Evolutionary conservation across 352 stramenopile genomes (phyloP).

Genomic region (Peronospora destructor): DNA sequence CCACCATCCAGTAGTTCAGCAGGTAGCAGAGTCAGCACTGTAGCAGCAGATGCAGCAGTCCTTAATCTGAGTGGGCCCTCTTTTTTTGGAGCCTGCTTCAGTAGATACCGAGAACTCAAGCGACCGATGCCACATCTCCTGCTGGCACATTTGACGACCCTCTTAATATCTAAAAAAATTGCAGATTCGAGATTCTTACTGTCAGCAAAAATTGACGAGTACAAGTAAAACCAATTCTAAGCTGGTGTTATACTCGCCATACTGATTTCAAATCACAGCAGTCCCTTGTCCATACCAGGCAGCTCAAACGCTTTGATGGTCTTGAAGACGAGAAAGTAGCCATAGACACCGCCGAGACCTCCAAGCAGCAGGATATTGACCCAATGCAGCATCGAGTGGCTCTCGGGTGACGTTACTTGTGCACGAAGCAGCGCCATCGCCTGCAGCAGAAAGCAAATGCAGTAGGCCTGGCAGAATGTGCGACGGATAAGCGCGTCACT

Average conservation of each 20-base stretch:
- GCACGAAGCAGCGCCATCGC: constrained; percentile 61
- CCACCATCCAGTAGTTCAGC: neutral
- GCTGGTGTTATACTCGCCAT: constrained; percentile 1
- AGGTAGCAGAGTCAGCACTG: constrained; percentile 3
- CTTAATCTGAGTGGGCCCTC: constrained; percentile 8
- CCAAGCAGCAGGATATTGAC: constrained; percentile 71
- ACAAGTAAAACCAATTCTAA: constrained; percentile 11
- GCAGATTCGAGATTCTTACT: constrained; percentile 6
- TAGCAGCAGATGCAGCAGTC: constrained; percentile 2
- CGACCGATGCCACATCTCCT: constrained; percentile 3
- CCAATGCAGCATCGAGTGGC: constrained; percentile 77
- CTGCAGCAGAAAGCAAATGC: constrained; percentile 81
- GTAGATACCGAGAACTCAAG: constrained; percentile 5
- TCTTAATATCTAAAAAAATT: constrained; percentile 24
- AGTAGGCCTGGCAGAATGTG: constrained; percentile 86
- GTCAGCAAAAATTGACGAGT: constrained; percentile 4
- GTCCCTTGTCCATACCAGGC: constrained; percentile 48
- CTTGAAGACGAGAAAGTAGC: constrained; percentile 83
- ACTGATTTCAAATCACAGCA: constrained; percentile 29
- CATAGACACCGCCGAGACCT: constrained; percentile 58
- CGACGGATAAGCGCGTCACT: constrained; percentile 77
- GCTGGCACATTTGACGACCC: constrained; percentile 26
- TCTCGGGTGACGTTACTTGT: constrained; percentile 63
- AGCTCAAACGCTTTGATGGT: constrained; percentile 86
- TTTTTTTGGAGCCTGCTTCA: constrained; percentile 3